Percentiles rank a stretch among this genome's conserved stretches.
phyloP scores from a whole-genome alignment of 2,329 filamentous ascomycete genomes.

The Cladosporium sp. region DNA sequence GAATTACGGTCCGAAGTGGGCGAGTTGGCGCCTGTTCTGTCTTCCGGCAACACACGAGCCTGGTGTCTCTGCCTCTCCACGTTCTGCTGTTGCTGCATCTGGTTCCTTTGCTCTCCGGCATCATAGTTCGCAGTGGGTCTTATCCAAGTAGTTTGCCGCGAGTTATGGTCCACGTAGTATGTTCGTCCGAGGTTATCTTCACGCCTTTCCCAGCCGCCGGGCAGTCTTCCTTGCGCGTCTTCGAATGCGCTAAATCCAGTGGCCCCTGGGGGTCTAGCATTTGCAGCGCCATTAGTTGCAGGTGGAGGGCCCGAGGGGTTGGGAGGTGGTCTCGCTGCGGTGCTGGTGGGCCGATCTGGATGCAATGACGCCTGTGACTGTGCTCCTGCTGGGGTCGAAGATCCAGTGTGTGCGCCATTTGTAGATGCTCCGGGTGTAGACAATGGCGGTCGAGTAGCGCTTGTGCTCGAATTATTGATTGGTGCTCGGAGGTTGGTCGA shows the following conservation, averaged over 20 bases:
- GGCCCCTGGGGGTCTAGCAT: constrained; percentile 45
- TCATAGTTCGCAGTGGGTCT: constrained; percentile 78
- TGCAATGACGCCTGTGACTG: constrained; percentile 38
- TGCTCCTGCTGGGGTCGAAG: constrained; percentile 44
- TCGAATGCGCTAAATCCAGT: constrained; percentile 84
- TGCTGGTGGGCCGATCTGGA: constrained; percentile 31
- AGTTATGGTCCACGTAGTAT: constrained; percentile 98
- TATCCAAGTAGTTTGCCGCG: constrained; percentile 93
- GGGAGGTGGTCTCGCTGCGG: constrained; percentile 28
- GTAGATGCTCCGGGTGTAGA: constrained; percentile 37
- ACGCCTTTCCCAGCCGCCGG: constrained; percentile 90
- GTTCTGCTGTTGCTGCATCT: constrained; percentile 87
- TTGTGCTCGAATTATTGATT: constrained; percentile 54
- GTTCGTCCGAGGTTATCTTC: constrained; percentile 94
- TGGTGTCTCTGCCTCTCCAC: constrained; percentile 91
- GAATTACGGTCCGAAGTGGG: constrained; percentile 59
- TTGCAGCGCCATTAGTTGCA: constrained; percentile 28
- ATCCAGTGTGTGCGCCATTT: constrained; percentile 37
- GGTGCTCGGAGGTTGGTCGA: constrained; percentile 83
- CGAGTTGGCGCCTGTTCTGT: constrained; percentile 89
- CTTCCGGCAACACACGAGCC: constrained; percentile 92
- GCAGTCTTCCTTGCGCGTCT: constrained; percentile 89
- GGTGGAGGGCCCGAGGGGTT: constrained; percentile 25
- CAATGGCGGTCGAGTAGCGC: constrained; percentile 43
- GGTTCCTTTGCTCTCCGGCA: constrained; percentile 71